These are phyloP conservation scores for Raffaelea albimanens DNA, from an alignment of 2,329 filamentous ascomycete species.

Conservation along the genomic window DNA sequence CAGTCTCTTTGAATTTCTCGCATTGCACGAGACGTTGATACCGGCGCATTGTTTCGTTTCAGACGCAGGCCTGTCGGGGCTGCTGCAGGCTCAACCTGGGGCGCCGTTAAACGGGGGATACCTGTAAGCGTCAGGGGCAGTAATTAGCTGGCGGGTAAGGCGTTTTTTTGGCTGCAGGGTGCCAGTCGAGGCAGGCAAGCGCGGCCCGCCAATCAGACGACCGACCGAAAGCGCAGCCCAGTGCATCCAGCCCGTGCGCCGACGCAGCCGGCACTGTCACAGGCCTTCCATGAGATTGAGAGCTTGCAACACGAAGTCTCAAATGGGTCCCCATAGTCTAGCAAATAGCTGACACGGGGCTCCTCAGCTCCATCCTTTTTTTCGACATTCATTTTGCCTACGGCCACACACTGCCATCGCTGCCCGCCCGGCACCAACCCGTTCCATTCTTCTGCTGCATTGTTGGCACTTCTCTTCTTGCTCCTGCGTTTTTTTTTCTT, in stretches of 20 bases:
- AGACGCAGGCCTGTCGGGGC: too few relatives aligned
- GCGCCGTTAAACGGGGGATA: too few relatives aligned
- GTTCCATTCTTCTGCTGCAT: neutral
- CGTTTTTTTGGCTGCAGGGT: neutral
- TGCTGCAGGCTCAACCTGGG: too few relatives aligned
- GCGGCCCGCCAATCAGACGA: neutral
- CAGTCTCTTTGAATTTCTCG: too few relatives aligned
- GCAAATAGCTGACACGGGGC: too few relatives aligned
- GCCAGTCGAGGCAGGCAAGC: neutral
- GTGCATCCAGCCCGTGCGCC: neutral
- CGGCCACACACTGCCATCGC: too few relatives aligned
- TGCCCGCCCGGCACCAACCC: neutral
- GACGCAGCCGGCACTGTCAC: too few relatives aligned
- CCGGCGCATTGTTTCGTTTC: too few relatives aligned
- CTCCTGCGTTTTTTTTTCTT: neutral
- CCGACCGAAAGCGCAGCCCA: neutral
- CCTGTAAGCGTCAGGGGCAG: neutral
- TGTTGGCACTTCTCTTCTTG: neutral
- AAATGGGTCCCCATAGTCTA: too few relatives aligned
- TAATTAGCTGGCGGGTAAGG: neutral
- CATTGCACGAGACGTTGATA: too few relatives aligned
- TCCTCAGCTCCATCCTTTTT: too few relatives aligned
- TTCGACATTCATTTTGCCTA: too few relatives aligned
- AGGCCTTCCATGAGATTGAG: neutral
- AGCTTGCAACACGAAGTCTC: constrained; percentile 2